Base-by-base conservation (phyloP, 75 land plant genomes). In the Selaginella tamariscina region DNA sequence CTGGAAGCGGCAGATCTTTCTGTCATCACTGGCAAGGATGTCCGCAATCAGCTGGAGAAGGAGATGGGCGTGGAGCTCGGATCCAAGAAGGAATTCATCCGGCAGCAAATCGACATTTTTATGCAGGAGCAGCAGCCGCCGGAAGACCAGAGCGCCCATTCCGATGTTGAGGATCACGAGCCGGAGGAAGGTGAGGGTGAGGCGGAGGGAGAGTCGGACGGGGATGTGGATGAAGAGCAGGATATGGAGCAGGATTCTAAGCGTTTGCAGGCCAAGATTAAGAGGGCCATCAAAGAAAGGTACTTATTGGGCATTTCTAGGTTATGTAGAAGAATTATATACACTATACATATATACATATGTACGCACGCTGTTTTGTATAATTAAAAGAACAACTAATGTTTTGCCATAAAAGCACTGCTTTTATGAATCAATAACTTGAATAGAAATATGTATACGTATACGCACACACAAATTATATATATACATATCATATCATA, bases 31-130 rank as follows among this genome's bases (percentile, higher is more conserved):
- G 73, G 82, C 20, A 71, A 79, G 9, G 78, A 70, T 32, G 75
- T 88, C 21, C 84, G 97, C 30, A 77, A 82, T 49, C 70, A 67
- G 70, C 71, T 92, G 54, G 87, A 92, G 79, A 75, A 78, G 57
- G 87, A 92, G 24, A 78, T 92, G 24, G 84, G 82, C 0, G 70
- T 84, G 29, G 85, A 88, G 68, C 73, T 92, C 57, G 66, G 89
- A 32, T 68, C 77, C 27, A 84, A 74, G 78, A 92, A 86, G 72
- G 75, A 72, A 30, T 86, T 92, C 70, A 81, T 92, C 30, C 63
- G 94, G n/a, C 77, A 88, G 75, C 94, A 86, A 55, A 77, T 92
- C 2, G 94, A 92, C 64, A 68, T 80, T 32, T 88, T 73, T 76
- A 74, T 91, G 32, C 77, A 72, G 60, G 30, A 56, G 33, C 82